Percentiles rank a stretch among this genome's conserved stretches.
Conservation (phyloP, 169 alveolate genomes). For the Theileria annulata region DNA sequence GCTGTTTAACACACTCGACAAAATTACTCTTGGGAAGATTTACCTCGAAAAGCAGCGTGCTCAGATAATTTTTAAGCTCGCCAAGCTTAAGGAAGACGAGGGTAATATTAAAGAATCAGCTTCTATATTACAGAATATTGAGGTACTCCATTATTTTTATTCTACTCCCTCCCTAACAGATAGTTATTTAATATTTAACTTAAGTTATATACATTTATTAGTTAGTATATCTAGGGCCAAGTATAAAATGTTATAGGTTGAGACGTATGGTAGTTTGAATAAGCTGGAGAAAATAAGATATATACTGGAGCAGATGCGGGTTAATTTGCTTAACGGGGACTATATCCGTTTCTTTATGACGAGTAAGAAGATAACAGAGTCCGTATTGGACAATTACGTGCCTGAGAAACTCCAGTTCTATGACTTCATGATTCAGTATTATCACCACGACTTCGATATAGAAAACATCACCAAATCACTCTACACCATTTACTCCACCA, state of each 20-base stretch:
- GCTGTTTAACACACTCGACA: constrained; percentile 62
- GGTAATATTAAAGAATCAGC: constrained; percentile 76
- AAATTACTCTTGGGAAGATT: constrained; percentile 74
- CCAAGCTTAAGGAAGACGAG: constrained; percentile 69
- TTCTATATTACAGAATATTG: constrained; percentile 66
- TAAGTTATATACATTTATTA: not conserved
- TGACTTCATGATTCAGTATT: constrained; percentile 73
- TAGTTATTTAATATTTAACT: not conserved
- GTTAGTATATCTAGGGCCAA: not conserved
- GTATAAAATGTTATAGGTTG: constrained; percentile 55
- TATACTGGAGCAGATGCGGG: constrained; percentile 76
- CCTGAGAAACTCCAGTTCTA: constrained; percentile 59
- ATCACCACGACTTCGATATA: constrained; percentile 51
- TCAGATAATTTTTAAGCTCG: constrained; percentile 57
- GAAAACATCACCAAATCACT: not conserved
- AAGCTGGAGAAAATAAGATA: constrained; percentile 70
- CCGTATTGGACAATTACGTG: constrained; percentile 59
- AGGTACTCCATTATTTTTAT: constrained; percentile 19
- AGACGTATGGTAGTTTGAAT: constrained; percentile 70
- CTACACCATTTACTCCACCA: not conserved
- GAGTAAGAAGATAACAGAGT: constrained; percentile 71
- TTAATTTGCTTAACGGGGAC: constrained; percentile 70
- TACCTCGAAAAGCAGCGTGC: constrained; percentile 76
- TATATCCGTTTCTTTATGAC: constrained; percentile 72
- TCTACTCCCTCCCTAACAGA: not conserved